phyloP scores from a whole-genome alignment of 257 asterid species.

The Ocimum tenuiflorum region DNA sequence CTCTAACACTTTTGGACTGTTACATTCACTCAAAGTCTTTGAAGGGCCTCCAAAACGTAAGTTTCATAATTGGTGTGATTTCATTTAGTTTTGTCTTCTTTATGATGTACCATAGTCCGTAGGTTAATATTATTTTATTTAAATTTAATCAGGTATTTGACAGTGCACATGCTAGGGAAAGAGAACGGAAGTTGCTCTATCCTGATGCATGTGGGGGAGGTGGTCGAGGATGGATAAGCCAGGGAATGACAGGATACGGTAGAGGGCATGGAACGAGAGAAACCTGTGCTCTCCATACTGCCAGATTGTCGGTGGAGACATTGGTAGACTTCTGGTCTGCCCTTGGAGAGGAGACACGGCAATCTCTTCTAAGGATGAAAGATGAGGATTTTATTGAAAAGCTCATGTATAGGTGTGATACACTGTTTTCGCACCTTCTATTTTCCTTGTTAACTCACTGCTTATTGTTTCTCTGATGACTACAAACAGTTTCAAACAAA shows the following conservation, averaged over 20 bases:
- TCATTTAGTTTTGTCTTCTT: constrained; percentile 2
- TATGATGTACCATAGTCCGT: constrained; percentile 6
- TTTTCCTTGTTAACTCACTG: background rate
- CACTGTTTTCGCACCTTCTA: background rate
- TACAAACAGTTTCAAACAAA: background rate
- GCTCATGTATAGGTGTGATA: constrained; percentile 81
- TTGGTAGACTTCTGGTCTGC: constrained; percentile 99
- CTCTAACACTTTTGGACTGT: constrained; percentile 76
- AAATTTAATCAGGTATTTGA: constrained; percentile 72
- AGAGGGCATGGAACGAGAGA: constrained; percentile 91
- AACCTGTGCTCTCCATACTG: constrained; percentile 97
- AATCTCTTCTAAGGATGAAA: constrained; percentile 85
- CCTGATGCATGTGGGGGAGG: constrained; percentile 99
- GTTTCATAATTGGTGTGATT: constrained; percentile 11
- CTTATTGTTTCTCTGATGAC: background rate
- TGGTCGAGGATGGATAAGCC: constrained; percentile 98
- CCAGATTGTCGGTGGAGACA: constrained; percentile 89
- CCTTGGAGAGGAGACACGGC: constrained; percentile 88
- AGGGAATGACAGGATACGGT: constrained; percentile 71
- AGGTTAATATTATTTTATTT: constrained; percentile 19
- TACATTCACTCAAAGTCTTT: constrained; percentile 70
- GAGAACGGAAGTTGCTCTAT: constrained; percentile 84
- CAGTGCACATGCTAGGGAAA: constrained; percentile 90
- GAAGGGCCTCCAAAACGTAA: constrained; percentile 81
- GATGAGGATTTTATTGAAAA: constrained; percentile 95